Evolutionary conservation across 2,329 filamentous ascomycete genomes (phyloP), one percentile per base, ranked within the genome.

Genomic region (Colletotrichum falcatum): DNA sequence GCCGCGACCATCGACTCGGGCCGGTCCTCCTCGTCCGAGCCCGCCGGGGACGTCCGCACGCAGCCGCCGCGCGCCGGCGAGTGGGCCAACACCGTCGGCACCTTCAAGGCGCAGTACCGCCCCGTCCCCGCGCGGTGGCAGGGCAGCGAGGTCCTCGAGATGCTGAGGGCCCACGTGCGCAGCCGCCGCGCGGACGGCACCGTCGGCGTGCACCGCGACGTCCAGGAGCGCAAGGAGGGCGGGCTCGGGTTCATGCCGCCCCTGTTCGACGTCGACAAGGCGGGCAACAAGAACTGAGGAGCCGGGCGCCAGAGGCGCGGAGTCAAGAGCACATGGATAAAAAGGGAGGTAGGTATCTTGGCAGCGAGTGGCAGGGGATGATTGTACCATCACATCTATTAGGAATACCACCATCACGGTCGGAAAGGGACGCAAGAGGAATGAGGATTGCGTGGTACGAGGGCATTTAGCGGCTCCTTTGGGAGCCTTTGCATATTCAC

Each of bases 71-170:
- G 86, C 28, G 37, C 69, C 20, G 94, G 95, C 72, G 96, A 99
- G 84, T 99, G 96, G 96, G 94, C 94, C 72, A 95, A 98, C 87
- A 99, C 96, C 0, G 87, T 98, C 6, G 96, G 96, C 39, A 95
- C 94, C 28, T 98, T 97, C 82, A 95, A 93, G 86, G 94, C 95
- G 37, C 94, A 95, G 44, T 98, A 98, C 82, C 87, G 95, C 65
- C 95, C 95, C 48, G 95, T 98, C 68, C 96, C 96, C 16, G 82
- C 84, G 75, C 87, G 95, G 73, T 99, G 96, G 96, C 89, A 87
- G 81, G 90, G 91, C 72, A 97, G 93, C 74, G 91, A 95, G 83
- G 89, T 98, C 64, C 82, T 99, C 76, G 80, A 80, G 33, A 82
- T 96, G 85, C 80, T 99, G 79, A 87, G 95, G 79, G 85, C 88